Base-by-base conservation (phyloP, 495 filamentous ascomycete species). In the Lophiotrema nucula region DNA sequence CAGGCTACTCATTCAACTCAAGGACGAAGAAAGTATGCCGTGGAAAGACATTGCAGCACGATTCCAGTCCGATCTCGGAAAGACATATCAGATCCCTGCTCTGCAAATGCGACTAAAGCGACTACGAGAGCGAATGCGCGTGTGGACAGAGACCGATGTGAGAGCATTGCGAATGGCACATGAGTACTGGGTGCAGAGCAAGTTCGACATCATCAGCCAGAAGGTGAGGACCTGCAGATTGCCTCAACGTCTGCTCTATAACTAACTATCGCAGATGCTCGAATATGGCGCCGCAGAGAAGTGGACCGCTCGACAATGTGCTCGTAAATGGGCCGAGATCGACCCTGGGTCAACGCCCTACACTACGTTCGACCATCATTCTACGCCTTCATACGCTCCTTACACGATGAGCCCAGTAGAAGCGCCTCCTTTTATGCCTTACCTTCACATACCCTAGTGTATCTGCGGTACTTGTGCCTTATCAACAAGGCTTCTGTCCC, bases 31-130 rank as follows among this genome's bases (percentile, higher is more conserved):
- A 66, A 80, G 79, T 42, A 72, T 85, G 10, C 77, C 85, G 5
- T 89, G 86, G 86, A 89, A 86, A 63, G 77, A 79, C 61, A 84
- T 89, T 50, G 82, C 84, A 1, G 74, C 78, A 19, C 78, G 80
- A 60, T 89, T 87, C 69, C 77, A 78, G 22, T 79, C 81, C 28
- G 79, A 77, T 23, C 80, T 81, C 59, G 76, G 84, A 43, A 85
- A 86, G 54, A 79, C 81, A 60, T 85, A 82, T 49, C 75, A 85
- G 39, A 84, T 88, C 49, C 83, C 87, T 2, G 80, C 85, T 3
- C 71, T 89, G 43, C 86, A 89, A 71, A 89, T 89, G 86, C 80
- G 87, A 15, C 81, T 84, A 66, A 80, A 84, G 56, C 76, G 86
- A 22, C 74, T 88, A 35, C 79, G 83, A 38, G 84, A 86, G 67